A percentile compares a stretch with the other conserved stretches of the same genome.
Conservation (phyloP, 495 filamentous ascomycete species). For the Aspergillus avenaceus region DNA sequence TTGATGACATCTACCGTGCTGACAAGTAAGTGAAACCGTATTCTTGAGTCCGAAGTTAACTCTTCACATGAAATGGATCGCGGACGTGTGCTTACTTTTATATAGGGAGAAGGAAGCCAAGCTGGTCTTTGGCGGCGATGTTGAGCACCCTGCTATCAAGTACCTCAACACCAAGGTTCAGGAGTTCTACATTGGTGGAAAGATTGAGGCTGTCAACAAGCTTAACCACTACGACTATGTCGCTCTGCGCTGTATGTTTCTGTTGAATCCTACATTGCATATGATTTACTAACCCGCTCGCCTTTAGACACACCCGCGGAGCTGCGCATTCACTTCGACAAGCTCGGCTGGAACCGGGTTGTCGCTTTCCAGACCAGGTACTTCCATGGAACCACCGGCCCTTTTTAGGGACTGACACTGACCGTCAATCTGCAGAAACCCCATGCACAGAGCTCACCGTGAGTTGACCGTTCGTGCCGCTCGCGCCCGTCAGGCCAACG, state of each 20-base stretch:
- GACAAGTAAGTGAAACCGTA: slow-evolving; percentile 69
- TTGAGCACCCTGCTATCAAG: slow-evolving; percentile 86
- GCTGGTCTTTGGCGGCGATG: slow-evolving; percentile 91
- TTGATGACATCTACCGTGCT: slow-evolving; percentile 94
- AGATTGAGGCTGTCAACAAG: slow-evolving; percentile 88
- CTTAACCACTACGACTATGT: slow-evolving; percentile 99
- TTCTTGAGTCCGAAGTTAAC: slow-evolving; percentile 7
- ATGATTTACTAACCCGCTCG: slow-evolving; percentile 16
- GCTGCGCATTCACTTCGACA: slow-evolving; percentile 94
- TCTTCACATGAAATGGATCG: slow-evolving; percentile 31
- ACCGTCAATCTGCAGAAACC: slow-evolving; percentile 57
- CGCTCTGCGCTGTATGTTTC: slow-evolving; percentile 76
- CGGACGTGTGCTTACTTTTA: slow-evolving; percentile 24
- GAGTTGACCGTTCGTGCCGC: slow-evolving; percentile 96
- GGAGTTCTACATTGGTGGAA: slow-evolving; percentile 93
- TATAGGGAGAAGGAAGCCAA: slow-evolving; percentile 79
- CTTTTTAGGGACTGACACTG: neutral
- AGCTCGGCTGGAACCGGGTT: slow-evolving; percentile 94
- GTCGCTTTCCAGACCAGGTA: slow-evolving; percentile 90
- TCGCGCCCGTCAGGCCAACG: slow-evolving; percentile 90
- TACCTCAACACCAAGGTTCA: slow-evolving; percentile 76
- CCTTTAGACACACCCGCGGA: slow-evolving; percentile 83
- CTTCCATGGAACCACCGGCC: no score
- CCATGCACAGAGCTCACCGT: slow-evolving; percentile 97
- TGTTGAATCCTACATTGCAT: no score